Conservation (phyloP, 208 protist species). For the Borovskyia barvae region DNA sequence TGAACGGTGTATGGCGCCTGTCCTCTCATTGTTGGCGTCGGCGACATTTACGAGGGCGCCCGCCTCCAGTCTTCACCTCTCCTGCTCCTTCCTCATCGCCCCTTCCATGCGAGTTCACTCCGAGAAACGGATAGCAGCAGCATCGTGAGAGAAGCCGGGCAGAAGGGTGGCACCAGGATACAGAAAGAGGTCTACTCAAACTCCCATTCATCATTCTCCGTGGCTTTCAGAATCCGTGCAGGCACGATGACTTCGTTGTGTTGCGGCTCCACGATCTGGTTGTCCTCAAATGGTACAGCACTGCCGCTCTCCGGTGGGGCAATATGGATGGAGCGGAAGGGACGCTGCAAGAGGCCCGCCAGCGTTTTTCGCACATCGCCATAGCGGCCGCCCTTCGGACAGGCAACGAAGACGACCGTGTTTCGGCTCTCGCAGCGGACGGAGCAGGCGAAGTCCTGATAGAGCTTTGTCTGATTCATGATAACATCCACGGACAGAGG, state of each 20-base stretch:
- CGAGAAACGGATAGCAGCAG: no score
- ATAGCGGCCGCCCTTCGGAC: conserved; percentile 44
- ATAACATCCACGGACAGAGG: conserved; percentile 4
- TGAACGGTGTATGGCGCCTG: no score
- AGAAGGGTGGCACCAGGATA: no score
- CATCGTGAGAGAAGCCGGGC: no score
- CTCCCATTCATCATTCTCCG: conserved; percentile 34
- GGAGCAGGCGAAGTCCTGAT: conserved; percentile 49
- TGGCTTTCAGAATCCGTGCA: conserved; percentile 35
- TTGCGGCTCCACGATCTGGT: conserved; percentile 23
- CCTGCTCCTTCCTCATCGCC: no score
- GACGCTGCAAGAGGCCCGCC: conserved; percentile 44
- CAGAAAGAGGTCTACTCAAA: no score
- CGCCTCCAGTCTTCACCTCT: no score
- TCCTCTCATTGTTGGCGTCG: no score
- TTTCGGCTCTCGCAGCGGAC: conserved; percentile 52
- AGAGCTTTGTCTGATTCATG: conserved; percentile 45
- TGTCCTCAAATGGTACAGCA: conserved; percentile 28
- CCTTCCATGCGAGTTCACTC: no score
- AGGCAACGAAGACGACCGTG: conserved; percentile 66
- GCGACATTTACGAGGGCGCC: no score
- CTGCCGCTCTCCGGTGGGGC: conserved; percentile 7
- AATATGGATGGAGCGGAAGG: conserved; percentile 42
- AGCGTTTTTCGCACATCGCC: conserved; percentile 76
- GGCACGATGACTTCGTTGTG: conserved; percentile 34